phyloP scores from a whole-genome alignment of 257 asterid species.

The Gentiana dahurica region DNA sequence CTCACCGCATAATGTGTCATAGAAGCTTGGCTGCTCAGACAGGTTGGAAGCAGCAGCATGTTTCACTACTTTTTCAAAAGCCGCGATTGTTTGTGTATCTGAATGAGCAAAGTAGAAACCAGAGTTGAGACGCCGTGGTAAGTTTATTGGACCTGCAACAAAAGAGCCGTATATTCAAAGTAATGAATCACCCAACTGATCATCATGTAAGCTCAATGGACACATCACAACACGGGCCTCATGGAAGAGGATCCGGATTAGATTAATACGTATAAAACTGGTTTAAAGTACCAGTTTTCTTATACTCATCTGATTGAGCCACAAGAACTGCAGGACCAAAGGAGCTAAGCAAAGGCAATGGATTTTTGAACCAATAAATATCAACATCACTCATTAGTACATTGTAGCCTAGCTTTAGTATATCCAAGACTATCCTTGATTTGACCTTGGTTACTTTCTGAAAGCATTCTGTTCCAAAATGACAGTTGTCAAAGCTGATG shows the following conservation, averaged over 20 bases:
- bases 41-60: conserved; percentile 68
- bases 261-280: too few relatives aligned
- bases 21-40: conserved; percentile 94
- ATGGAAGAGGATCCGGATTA: too few relatives aligned
- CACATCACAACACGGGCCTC: too few relatives aligned
- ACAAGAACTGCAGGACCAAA: conserved; percentile 69
- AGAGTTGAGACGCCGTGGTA: conserved; percentile 91
- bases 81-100: conserved; percentile 51
- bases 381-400: conserved; percentile 46
- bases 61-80: conserved; percentile 68
- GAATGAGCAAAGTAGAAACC: conserved; percentile 84
- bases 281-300: conserved; percentile 35
- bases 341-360: conserved; percentile 57
- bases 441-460: conserved; percentile 88
- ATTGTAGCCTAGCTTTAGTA: conserved; percentile 63
- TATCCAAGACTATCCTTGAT: conserved; percentile 78
- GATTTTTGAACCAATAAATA: conserved; percentile 51
- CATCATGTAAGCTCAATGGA: too few relatives aligned
- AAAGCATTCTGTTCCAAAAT: conserved; percentile 90
- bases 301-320: conserved; percentile 88
- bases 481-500: conserved; percentile 84
- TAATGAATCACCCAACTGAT: too few relatives aligned
- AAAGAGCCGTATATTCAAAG: not conserved
- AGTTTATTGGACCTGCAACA: conserved; percentile 74
- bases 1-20: conserved; percentile 77